phyloP scores from a whole-genome alignment of 805 yeast species.

The Diddensiella caesifluorescens region DNA sequence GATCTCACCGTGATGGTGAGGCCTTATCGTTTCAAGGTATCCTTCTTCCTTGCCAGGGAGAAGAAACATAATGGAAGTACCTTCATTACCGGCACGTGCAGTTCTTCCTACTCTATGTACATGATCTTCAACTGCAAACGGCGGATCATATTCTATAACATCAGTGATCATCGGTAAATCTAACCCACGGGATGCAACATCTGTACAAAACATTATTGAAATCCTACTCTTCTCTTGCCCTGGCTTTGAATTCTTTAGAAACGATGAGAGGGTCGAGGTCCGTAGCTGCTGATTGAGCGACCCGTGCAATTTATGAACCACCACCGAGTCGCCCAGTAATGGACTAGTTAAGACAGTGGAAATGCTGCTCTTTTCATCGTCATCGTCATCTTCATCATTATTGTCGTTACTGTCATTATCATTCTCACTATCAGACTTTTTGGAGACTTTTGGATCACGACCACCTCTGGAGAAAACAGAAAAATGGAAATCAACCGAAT shows the following conservation, averaged over 20 bases:
- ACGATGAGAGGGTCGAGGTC: slow-evolving; percentile 65
- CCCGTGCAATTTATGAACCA: slow-evolving; percentile 78
- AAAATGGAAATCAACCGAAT: slow-evolving; percentile 93
- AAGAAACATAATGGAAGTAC: slow-evolving; percentile 71
- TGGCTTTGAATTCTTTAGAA: slow-evolving; percentile 34
- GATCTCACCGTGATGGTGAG: slow-evolving; percentile 53
- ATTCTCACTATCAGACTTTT: too few relatives aligned
- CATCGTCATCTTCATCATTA: slow-evolving; percentile 32
- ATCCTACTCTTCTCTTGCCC: slow-evolving; percentile 31
- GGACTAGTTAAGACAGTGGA: slow-evolving; percentile 51
- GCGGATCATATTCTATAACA: slow-evolving; percentile 92
- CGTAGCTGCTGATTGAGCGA: slow-evolving; percentile 80
- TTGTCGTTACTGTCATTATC: slow-evolving; percentile 32
- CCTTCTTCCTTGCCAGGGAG: slow-evolving; percentile 89
- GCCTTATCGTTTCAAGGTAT: slow-evolving; percentile 58
- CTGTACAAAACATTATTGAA: slow-evolving; percentile 83
- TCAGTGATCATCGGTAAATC: slow-evolving; percentile 83
- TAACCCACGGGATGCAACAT: slow-evolving; percentile 95
- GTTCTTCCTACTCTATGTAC: slow-evolving; percentile 96
- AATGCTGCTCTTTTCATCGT: slow-evolving; percentile 26
- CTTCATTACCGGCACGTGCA: slow-evolving; percentile 91
- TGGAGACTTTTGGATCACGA: too few relatives aligned
- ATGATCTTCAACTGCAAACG: slow-evolving; percentile 91
- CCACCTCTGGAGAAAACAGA: slow-evolving; percentile 64
- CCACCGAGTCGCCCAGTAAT: slow-evolving; percentile 40